A percentile compares a stretch with the other conserved stretches of the same genome.
Conservation (phyloP, 176 grass and related monocot genomes). For the Sorghum bicolor region Sorghum_bicolor_NCBIv3 NC_012874.2:6155501-6156000, state of each 20-base stretch:
- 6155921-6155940: slow-evolving; percentile 92
- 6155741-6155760: slow-evolving; percentile 90
- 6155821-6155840: slow-evolving; percentile 2
- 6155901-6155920: slow-evolving; percentile 92
- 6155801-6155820: slow-evolving; percentile 1
- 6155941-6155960: slow-evolving; percentile 71
- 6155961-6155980: slow-evolving; percentile 69
- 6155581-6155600: slow-evolving; percentile 79
- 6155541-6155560: slow-evolving; percentile 79
- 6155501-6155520: slow-evolving; percentile 63
- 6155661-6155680: slow-evolving; percentile 44
- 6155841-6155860: slow-evolving; percentile 40
- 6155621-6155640: slow-evolving; percentile 67
- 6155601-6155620: slow-evolving; percentile 58
- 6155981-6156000: background rate
- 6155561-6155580: slow-evolving; percentile 59
- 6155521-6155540: slow-evolving; percentile 70
- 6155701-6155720: slow-evolving; percentile 84
- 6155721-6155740: slow-evolving; percentile 75
- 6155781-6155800: slow-evolving; percentile 10
- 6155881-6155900: slow-evolving; percentile 75
- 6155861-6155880: slow-evolving; percentile 87
- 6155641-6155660: slow-evolving; percentile 39
- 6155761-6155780: slow-evolving; percentile 63
- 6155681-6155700: slow-evolving; percentile 71